Evolutionary conservation across 2,329 filamentous ascomycete species (phyloP).

Genomic region (Leptographium radiaticola): DNA sequence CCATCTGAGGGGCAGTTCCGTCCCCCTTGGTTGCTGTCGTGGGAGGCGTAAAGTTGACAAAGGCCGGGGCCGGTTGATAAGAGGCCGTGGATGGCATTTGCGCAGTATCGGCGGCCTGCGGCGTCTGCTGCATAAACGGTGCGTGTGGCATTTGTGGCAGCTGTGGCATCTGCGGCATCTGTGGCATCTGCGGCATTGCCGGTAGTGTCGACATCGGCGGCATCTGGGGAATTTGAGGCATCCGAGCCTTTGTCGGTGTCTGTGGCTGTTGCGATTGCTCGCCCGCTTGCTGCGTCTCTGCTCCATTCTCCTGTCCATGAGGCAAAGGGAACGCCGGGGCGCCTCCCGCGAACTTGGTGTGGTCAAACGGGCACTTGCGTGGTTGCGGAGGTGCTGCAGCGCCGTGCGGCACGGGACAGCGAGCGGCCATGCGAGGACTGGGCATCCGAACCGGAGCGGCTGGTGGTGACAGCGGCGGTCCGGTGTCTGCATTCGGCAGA

Average conservation of each 20-base stretch:
- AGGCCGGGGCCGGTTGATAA: conserved; percentile 25
- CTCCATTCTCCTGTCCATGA: neutral
- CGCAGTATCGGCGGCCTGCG: neutral
- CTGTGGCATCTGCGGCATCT: neutral
- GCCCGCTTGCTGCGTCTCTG: neutral
- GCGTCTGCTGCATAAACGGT: conserved; percentile 10
- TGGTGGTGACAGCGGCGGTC: conserved; percentile 40
- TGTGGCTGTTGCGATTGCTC: neutral
- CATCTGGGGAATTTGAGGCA: neutral
- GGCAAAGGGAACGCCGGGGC: conserved; percentile 1
- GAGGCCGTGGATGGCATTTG: conserved; percentile 4
- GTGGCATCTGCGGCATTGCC: neutral
- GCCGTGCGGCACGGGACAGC: neutral
- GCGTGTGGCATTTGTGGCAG: conserved; percentile 4
- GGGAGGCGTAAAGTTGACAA: conserved; percentile 27
- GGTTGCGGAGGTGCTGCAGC: neutral
- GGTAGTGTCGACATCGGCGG: neutral
- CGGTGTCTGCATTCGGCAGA: conserved; percentile 19
- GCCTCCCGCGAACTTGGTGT: conserved; percentile 16
- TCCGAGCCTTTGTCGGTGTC: neutral
- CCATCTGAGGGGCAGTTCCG: conserved; percentile 43
- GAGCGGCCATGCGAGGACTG: conserved; percentile 14
- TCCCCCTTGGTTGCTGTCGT: neutral
- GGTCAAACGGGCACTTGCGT: conserved; percentile 43
- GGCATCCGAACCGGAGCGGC: conserved; percentile 43